A percentile compares a stretch with the other conserved stretches of the same genome.
phyloP scores from a whole-genome alignment of 352 stramenopile species.

The Pythium sp. region DNA sequence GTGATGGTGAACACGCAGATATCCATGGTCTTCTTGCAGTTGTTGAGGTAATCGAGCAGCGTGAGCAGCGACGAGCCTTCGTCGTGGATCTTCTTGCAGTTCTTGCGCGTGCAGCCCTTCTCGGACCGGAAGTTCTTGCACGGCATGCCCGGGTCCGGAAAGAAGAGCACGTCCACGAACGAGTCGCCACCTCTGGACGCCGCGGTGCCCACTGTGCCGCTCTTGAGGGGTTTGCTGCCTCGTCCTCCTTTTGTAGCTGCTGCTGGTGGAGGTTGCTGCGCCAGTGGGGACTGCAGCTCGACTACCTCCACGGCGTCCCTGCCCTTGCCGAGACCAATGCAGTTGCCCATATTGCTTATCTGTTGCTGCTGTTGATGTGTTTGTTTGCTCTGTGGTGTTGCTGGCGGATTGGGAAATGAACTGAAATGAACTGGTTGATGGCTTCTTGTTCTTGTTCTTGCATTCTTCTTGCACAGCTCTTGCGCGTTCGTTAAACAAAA shows the following conservation, averaged over 20 bases:
- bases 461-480: neutral
- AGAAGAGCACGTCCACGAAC: slow-evolving; percentile 74
- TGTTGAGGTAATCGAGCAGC: slow-evolving; percentile 44
- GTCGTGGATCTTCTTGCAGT: slow-evolving; percentile 65
- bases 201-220: neutral
- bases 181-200: slow-evolving; percentile 31
- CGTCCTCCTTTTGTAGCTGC: slow-evolving; percentile 4
- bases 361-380: neutral
- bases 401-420: neutral
- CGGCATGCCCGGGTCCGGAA: slow-evolving; percentile 58
- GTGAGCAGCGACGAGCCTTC: slow-evolving; percentile 55
- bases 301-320: slow-evolving; percentile 14
- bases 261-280: neutral
- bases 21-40: slow-evolving; percentile 48
- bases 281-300: slow-evolving; percentile 11
- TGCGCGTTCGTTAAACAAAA: too few species aligned
- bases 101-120: slow-evolving; percentile 57
- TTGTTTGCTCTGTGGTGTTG: slow-evolving; percentile 1
- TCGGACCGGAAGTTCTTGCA: slow-evolving; percentile 51
- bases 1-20: slow-evolving; percentile 79
- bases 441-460: neutral
- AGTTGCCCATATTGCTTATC: slow-evolving; percentile 49
- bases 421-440: neutral
- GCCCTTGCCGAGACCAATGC: slow-evolving; percentile 28
- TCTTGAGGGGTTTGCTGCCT: neutral